Evolutionary conservation across 2,329 filamentous ascomycete genomes (phyloP).

Genomic region (Alternaria arborescens): DNA sequence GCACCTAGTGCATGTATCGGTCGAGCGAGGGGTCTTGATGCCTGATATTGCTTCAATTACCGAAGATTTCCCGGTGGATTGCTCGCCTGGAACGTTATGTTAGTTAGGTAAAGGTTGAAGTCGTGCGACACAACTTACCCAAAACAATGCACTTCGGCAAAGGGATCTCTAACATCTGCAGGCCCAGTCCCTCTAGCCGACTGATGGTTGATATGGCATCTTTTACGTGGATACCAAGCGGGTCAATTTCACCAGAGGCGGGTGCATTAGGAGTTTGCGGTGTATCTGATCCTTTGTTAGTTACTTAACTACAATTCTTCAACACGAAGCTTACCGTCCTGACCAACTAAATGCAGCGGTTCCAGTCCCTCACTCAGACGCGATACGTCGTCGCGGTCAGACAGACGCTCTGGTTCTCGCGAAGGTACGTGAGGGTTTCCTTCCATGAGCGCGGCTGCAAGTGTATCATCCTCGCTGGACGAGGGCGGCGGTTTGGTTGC

Average conservation of each 20-base stretch:
- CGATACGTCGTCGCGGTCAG: slow-evolving; percentile 12
- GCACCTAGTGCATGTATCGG: slow-evolving; percentile 80
- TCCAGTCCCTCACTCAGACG: slow-evolving; percentile 17
- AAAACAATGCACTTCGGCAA: slow-evolving; percentile 84
- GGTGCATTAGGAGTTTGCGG: not conserved
- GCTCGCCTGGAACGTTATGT: slow-evolving; percentile 60
- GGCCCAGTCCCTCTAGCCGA: slow-evolving; percentile 72
- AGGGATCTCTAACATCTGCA: slow-evolving; percentile 71
- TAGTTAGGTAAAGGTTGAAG: not conserved
- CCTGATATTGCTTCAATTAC: slow-evolving; percentile 61
- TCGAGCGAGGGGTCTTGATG: slow-evolving; percentile 74
- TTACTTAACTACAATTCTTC: too few relatives aligned
- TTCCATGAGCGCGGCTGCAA: not conserved
- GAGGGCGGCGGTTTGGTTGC: not conserved
- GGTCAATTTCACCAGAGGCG: slow-evolving; percentile 19
- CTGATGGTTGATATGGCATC: slow-evolving; percentile 71
- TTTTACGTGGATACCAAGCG: slow-evolving; percentile 70
- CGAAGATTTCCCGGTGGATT: slow-evolving; percentile 83
- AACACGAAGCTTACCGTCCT: slow-evolving; percentile 13
- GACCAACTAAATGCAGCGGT: slow-evolving; percentile 7
- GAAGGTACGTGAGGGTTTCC: not conserved
- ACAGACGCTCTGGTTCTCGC: slow-evolving; percentile 1
- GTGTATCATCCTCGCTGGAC: slow-evolving; percentile 8
- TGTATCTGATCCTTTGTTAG: not conserved
- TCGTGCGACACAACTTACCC: slow-evolving; percentile 54